Percentiles rank a stretch among this genome's conserved stretches.
These are phyloP conservation scores for Penstemon newberryi DNA, from an alignment of 257 asterid species.

Conservation along the genomic window DNA sequence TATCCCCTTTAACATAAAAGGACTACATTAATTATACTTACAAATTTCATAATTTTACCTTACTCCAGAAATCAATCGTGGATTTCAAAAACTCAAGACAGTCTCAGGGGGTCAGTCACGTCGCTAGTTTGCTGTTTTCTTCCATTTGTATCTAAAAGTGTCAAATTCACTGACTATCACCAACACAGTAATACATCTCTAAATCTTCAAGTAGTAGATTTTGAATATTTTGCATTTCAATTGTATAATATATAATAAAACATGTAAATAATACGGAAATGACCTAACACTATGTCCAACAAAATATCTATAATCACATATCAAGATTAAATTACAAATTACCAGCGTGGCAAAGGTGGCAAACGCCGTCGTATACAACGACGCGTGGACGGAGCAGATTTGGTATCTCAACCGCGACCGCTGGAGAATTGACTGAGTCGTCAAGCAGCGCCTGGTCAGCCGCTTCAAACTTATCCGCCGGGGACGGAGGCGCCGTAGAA, in stretches of 20 bases:
- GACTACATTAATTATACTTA: neutral
- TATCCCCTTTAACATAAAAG: neutral
- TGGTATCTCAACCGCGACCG: constrained; percentile 35
- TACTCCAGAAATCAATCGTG: neutral
- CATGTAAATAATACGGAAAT: neutral
- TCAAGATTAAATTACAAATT: neutral
- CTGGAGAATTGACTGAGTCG: constrained; percentile 11
- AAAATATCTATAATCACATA: neutral
- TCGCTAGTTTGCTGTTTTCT: too few species aligned
- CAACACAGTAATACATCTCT: too few species aligned
- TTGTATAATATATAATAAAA: too few species aligned
- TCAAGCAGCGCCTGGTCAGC: constrained; percentile 35
- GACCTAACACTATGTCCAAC: neutral
- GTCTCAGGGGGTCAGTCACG: too few species aligned
- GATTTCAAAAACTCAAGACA: too few species aligned
- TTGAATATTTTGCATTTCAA: too few species aligned
- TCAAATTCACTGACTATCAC: too few species aligned
- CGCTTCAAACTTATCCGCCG: constrained; percentile 37
- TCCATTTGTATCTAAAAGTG: too few species aligned
- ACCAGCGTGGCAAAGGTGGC: constrained; percentile 88
- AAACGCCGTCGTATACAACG: constrained; percentile 86
- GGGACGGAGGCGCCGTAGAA: constrained; percentile 28
- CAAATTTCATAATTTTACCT: neutral
- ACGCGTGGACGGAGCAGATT: constrained; percentile 70
- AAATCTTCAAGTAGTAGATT: too few species aligned